phyloP scores from a whole-genome alignment of 768 basidiomycete species.

The Tylopilus balloui region DNA sequence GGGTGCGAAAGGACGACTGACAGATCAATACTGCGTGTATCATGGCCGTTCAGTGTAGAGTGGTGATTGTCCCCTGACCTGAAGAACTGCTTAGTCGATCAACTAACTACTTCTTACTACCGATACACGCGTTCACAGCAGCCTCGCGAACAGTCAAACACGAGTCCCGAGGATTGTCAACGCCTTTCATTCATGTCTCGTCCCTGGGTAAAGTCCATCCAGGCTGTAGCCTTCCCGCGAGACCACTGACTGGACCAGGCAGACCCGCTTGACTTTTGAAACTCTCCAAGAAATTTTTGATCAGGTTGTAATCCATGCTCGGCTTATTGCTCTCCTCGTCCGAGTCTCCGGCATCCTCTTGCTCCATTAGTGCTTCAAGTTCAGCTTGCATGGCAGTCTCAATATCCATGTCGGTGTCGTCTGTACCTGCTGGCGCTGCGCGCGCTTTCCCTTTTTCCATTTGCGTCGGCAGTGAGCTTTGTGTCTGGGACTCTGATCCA shows the following conservation, averaged over 20 bases:
- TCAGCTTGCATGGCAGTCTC: constrained; percentile 91
- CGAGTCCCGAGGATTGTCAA: no score
- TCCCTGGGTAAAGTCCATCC: constrained; percentile 76
- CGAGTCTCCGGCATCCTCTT: constrained; percentile 40
- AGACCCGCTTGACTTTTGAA: constrained; percentile 89
- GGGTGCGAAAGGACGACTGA: constrained; percentile 35
- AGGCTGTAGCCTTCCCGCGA: constrained; percentile 79
- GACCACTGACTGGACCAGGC: constrained; percentile 86
- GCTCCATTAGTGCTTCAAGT: constrained; percentile 58
- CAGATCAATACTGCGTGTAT: constrained; percentile 86
- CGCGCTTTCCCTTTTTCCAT: constrained; percentile 44
- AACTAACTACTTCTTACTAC: not conserved
- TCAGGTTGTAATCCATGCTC: constrained; percentile 81
- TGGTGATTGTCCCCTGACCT: not conserved
- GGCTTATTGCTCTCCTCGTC: constrained; percentile 48
- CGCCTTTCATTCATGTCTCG: constrained; percentile 36
- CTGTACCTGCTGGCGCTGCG: constrained; percentile 33
- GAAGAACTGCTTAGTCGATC: not conserved
- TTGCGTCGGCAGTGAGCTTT: constrained; percentile 29
- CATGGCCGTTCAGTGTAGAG: constrained; percentile 39
- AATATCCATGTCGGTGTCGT: constrained; percentile 62
- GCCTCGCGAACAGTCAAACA: no score
- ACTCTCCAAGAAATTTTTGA: constrained; percentile 96
- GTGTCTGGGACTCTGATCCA: constrained; percentile 13
- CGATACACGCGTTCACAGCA: not conserved